Evolutionary conservation across 306 rosid genomes (phyloP), one percentile per base, ranked within the genome.

Genomic region (Ochetophila trinervis): DNA sequence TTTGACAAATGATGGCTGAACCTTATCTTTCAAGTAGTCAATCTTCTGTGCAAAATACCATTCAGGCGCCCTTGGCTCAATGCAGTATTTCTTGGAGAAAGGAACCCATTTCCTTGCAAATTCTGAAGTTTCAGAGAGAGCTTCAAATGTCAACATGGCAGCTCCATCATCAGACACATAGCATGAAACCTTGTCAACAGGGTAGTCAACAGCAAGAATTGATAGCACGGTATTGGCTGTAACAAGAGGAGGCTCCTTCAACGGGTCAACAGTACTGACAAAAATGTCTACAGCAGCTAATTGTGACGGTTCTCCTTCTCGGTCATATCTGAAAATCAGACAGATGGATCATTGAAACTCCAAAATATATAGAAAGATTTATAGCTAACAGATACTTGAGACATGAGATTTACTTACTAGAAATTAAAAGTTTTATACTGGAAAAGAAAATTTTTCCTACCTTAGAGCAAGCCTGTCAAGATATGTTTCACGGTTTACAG

Each of bases 141-240:
- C 95, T 84, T 93, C 98, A 71, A 93, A 93, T n/a, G 98, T 82
- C 80, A 93, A 79, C 98, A 93, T 89, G 63, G 98, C 93, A 20
- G 98, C 95, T 69, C 98, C 98, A 68, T 93, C 98, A 59, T 93
- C 98, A 81, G 98, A 93, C 21, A 93, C 87, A 67, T 93, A 93
- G 87, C 98, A 93, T 9, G 98, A 93, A 79, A 93, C 91, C 83
- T 93, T 93, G 76, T 93, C 97, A 53, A 90, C 96, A 6, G 99
- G 99, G 58, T 93, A 93, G 84, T 93, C 98, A 67, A 93, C 91
- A 11, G 98, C 87, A 34, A 93, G 98, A 76, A 93, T 93, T 47
- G 98, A 93, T 22, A 93, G 80, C 66, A 93, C 95, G 0, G 98
- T 93, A 69, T 93, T 93, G 59, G 98, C 97, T 66, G 98, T 93